These are phyloP conservation scores for Zelonia costaricensis DNA, from an alignment of 208 protist species.

Conservation along the genomic window DNA sequence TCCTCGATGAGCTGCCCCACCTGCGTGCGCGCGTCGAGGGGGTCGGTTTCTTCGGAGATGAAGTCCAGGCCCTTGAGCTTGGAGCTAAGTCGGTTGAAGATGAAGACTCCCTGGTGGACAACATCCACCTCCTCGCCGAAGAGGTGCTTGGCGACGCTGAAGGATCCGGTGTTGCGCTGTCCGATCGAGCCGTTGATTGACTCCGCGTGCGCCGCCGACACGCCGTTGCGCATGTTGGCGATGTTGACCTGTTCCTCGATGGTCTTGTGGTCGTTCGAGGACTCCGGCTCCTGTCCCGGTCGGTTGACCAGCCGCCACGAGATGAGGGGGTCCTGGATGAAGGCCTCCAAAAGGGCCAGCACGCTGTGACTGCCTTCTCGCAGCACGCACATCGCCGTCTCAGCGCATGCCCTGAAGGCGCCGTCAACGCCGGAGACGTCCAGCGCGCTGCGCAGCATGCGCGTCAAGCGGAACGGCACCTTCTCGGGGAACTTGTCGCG, in stretches of 20 bases:
- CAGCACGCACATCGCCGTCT: conserved; percentile 98
- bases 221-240: conserved; percentile 33
- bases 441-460: conserved; percentile 99
- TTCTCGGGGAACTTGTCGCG: conserved; percentile 99
- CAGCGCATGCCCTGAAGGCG: conserved; percentile 96
- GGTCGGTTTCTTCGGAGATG: conserved; percentile 30
- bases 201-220: conserved; percentile 15
- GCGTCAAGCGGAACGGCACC: conserved; percentile 99
- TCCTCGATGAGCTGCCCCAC: conserved; percentile 83
- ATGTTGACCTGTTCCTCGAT: conserved; percentile 76
- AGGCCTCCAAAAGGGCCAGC: conserved; percentile 99
- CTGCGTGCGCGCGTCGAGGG: conserved; percentile 72
- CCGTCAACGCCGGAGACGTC: conserved; percentile 99
- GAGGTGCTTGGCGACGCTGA: conserved; percentile 42
- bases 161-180: conserved; percentile 18
- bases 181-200: conserved; percentile 39
- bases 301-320: conserved; percentile 97
- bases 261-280: conserved; percentile 66
- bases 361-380: conserved; percentile 98
- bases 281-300: conserved; percentile 69
- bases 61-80: conserved; percentile 88
- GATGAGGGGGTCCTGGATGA: conserved; percentile 99
- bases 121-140: conserved; percentile 75
- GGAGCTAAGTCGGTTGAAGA: conserved; percentile 79
- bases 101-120: conserved; percentile 80